Conservation (phyloP, 257 asterid species). For the Echium plantagineum region DNA sequence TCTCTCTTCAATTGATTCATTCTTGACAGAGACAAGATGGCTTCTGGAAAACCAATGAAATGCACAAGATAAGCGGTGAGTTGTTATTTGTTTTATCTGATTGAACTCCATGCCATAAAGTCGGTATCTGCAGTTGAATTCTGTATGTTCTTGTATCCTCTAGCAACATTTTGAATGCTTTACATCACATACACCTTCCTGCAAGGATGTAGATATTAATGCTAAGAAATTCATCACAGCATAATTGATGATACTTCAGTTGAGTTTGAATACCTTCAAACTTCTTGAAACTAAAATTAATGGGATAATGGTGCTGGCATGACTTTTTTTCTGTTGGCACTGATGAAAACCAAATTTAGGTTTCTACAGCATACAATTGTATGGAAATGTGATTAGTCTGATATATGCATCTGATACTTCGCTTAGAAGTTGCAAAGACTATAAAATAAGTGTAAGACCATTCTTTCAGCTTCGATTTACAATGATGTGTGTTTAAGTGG, state of each 20-base stretch:
- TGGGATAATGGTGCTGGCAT: no score
- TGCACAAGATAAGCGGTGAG: slow-evolving; percentile 60
- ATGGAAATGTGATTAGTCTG: no score
- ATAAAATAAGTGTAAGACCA: no score
- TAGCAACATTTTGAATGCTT: not conserved
- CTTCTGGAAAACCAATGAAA: slow-evolving; percentile 48
- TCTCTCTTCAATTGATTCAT: slow-evolving; percentile 14
- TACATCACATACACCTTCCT: not conserved
- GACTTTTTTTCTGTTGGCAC: no score
- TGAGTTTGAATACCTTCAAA: not conserved
- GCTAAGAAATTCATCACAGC: no score
- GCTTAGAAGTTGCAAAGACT: no score
- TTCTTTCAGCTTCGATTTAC: no score
- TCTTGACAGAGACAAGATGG: slow-evolving; percentile 57
- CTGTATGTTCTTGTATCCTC: not conserved
- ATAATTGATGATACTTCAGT: not conserved
- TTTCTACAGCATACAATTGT: no score
- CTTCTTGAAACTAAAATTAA: not conserved
- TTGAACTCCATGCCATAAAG: slow-evolving; percentile 4
- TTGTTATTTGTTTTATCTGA: slow-evolving; percentile 11
- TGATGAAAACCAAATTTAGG: no score
- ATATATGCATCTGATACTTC: no score
- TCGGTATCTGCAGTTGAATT: not conserved
- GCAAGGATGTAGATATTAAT: not conserved
- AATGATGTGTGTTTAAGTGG: no score